These are phyloP conservation scores for Calonectria pteridis DNA, from an alignment of 2,329 filamentous ascomycete species.

Conservation along the genomic window DNA sequence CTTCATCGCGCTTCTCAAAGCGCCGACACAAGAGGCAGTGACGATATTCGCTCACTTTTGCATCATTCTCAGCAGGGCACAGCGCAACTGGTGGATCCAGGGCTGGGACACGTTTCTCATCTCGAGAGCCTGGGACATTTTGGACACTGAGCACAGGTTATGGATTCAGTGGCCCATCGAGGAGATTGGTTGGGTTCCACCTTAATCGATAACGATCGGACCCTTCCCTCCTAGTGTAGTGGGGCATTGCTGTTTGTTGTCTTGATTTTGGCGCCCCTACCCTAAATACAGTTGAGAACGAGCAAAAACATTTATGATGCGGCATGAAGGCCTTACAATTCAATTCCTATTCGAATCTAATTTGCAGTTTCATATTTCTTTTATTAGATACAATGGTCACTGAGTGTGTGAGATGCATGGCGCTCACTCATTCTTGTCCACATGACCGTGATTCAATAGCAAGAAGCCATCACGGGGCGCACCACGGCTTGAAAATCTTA, in stretches of 20 bases:
- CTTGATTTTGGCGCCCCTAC: background rate
- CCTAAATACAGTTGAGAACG: background rate
- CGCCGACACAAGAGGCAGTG: background rate
- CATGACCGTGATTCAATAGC: too few species aligned
- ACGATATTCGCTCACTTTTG: background rate
- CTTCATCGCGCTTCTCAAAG: background rate
- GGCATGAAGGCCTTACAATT: background rate
- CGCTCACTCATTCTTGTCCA: too few species aligned
- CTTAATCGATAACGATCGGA: background rate
- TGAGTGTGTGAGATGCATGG: too few species aligned
- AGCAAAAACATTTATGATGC: background rate
- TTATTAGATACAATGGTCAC: too few species aligned
- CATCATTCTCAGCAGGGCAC: background rate
- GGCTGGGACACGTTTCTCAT: slow-evolving; percentile 2
- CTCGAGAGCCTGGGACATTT: background rate
- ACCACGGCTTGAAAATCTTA: too few species aligned
- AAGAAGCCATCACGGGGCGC: too few species aligned
- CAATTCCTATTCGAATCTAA: background rate
- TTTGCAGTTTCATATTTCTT: background rate
- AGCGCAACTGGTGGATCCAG: background rate
- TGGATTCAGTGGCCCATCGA: slow-evolving; percentile 1
- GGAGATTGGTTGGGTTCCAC: background rate
- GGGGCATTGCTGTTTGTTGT: background rate
- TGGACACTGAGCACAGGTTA: background rate
- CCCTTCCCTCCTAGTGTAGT: background rate